phyloP scores from a whole-genome alignment of 2,329 filamentous ascomycete genomes.

The Diaporthe capsici region DNA sequence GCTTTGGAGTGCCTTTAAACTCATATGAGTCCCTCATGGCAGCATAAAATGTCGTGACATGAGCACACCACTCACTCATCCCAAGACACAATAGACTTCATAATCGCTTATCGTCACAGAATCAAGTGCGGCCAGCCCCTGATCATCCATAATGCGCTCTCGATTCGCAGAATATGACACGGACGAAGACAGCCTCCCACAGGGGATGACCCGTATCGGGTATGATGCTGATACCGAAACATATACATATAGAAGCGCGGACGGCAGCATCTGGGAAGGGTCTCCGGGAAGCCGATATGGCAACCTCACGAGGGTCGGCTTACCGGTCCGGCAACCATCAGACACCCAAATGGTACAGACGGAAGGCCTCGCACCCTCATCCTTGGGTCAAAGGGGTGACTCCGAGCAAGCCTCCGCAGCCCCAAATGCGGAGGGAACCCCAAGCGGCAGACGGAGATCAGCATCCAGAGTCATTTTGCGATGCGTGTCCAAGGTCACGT shows the following conservation, averaged over 20 bases:
- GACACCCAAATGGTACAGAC: neutral
- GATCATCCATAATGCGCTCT: constrained; percentile 9
- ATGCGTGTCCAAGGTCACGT: constrained; percentile 24
- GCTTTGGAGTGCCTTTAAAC: constrained; percentile 11
- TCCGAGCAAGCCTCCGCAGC: neutral
- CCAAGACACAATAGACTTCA: neutral
- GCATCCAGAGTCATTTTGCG: constrained; percentile 18
- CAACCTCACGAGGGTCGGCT: constrained; percentile 12
- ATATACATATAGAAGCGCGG: constrained; percentile 6
- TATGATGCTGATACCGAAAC: constrained; percentile 24
- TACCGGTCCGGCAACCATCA: neutral
- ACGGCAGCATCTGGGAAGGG: constrained; percentile 27
- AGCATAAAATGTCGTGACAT: neutral
- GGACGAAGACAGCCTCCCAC: constrained; percentile 7
- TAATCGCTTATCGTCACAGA: neutral
- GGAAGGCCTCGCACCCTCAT: neutral
- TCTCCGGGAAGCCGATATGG: constrained; percentile 1
- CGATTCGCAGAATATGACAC: constrained; percentile 9
- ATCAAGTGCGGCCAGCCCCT: neutral
- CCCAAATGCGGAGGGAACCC: neutral
- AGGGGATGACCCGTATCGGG: constrained; percentile 16
- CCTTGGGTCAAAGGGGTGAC: neutral
- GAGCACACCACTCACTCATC: neutral
- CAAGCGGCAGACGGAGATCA: constrained; percentile 11
- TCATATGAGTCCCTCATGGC: neutral